A percentile compares a stretch with the other conserved stretches of the same genome.
Evolutionary conservation across 768 basidiomycete species (phyloP).

Genomic region (Amanita inopinata): DNA sequence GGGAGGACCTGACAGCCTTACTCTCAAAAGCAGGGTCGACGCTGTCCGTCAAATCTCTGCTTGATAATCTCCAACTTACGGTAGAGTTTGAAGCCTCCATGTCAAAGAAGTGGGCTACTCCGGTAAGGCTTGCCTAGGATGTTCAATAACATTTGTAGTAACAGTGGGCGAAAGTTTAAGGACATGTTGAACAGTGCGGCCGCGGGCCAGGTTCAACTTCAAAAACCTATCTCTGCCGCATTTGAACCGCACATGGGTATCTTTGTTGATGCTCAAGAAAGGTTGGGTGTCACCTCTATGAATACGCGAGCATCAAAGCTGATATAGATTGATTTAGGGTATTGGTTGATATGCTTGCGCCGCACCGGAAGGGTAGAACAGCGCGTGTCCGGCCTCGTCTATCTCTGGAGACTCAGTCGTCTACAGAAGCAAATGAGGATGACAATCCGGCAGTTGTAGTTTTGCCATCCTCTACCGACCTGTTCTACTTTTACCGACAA

Average conservation of each 20-base stretch:
- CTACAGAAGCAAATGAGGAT: slow-evolving; percentile 29
- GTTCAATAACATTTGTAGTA: neutral
- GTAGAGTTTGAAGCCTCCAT: slow-evolving; percentile 83
- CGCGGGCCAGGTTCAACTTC: slow-evolving; percentile 36
- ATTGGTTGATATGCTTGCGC: slow-evolving; percentile 82
- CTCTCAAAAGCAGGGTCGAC: slow-evolving; percentile 69
- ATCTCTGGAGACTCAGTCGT: slow-evolving; percentile 51
- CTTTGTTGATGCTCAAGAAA: slow-evolving; percentile 95
- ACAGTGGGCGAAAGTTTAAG: slow-evolving; percentile 35
- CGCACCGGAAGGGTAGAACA: slow-evolving; percentile 49
- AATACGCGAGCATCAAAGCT: neutral
- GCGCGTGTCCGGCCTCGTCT: slow-evolving; percentile 41
- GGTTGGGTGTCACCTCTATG: slow-evolving; percentile 32
- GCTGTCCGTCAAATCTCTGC: slow-evolving; percentile 65
- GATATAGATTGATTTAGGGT: slow-evolving; percentile 38
- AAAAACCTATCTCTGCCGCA: slow-evolving; percentile 75
- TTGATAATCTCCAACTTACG: slow-evolving; percentile 82
- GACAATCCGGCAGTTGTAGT: slow-evolving; percentile 51
- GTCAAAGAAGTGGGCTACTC: slow-evolving; percentile 71
- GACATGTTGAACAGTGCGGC: slow-evolving; percentile 53
- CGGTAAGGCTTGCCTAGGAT: slow-evolving; percentile 31
- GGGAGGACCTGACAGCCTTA: slow-evolving; percentile 77
- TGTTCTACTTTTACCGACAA: slow-evolving; percentile 97
- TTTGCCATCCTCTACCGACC: slow-evolving; percentile 86
- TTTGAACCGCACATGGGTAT: slow-evolving; percentile 91